Percentiles rank a stretch among this genome's conserved stretches.
phyloP scores from a whole-genome alignment of 148 eudicot genomes.

The Nyssa sinensis region DNA sequence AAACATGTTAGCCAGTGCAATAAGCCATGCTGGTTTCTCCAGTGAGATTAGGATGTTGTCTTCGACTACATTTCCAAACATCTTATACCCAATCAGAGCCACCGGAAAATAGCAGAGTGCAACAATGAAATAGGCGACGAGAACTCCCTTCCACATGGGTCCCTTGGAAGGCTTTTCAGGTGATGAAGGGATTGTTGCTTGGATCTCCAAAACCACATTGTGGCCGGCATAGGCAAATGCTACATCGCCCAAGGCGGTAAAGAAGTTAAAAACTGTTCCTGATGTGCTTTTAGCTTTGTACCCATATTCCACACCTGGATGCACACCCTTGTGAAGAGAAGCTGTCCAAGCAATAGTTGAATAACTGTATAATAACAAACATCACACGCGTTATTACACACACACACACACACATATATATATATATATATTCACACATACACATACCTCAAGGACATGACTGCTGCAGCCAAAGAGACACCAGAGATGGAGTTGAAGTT shows the following conservation, averaged over 20 bases:
- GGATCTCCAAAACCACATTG: constrained; percentile 35
- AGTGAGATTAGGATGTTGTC: constrained; percentile 28
- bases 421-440: no score
- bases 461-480: constrained; percentile 23
- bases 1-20: constrained; percentile 29
- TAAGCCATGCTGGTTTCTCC: constrained; percentile 28
- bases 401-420: not conserved
- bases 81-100: constrained; percentile 24
- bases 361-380: constrained; percentile 19
- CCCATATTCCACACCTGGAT: constrained; percentile 16
- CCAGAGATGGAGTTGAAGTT: constrained; percentile 29
- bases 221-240: constrained; percentile 42
- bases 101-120: constrained; percentile 33
- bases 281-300: constrained; percentile 8
- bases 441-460: constrained; percentile 24
- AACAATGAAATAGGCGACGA: constrained; percentile 26
- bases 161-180: constrained; percentile 33
- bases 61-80: constrained; percentile 23
- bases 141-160: constrained; percentile 35
- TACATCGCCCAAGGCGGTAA: constrained; percentile 30
- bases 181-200: constrained; percentile 34
- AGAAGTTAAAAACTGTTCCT: constrained; percentile 24
- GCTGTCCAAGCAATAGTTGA: constrained; percentile 32
- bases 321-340: constrained; percentile 22
- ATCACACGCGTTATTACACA: not conserved